Evolutionary conservation across 2,329 filamentous ascomycete genomes (phyloP).

Genomic region (Stagonosporopsis rhizophila): DNA sequence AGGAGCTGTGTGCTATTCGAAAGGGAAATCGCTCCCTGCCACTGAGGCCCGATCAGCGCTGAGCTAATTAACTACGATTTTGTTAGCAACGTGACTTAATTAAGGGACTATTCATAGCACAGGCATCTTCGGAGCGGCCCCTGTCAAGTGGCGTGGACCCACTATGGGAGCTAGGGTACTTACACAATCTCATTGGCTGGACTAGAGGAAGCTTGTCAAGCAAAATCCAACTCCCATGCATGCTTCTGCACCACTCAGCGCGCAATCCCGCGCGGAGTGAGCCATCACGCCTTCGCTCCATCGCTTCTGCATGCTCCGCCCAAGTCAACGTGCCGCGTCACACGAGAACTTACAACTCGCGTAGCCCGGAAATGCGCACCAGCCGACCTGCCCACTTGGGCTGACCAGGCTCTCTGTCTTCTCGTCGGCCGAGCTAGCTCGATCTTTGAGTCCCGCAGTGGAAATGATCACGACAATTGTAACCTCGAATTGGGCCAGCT

Average conservation of each 20-base stretch:
- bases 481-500: conserved; percentile 33
- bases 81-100: conserved; percentile 31
- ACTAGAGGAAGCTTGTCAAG: conserved; percentile 49
- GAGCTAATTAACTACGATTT: conserved; percentile 46
- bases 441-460: conserved; percentile 36
- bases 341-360: conserved; percentile 33
- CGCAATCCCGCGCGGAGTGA: conserved; percentile 35
- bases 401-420: conserved; percentile 31
- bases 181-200: conserved; percentile 39
- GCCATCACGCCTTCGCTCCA: conserved; percentile 29
- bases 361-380: conserved; percentile 36
- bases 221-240: conserved; percentile 40
- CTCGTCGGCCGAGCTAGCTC: conserved; percentile 33
- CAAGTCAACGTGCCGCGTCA: conserved; percentile 37
- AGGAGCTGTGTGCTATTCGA: conserved; percentile 22
- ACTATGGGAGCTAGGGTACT: conserved; percentile 28
- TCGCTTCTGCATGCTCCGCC: conserved; percentile 45
- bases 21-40: conserved; percentile 30
- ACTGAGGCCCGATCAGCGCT: conserved; percentile 12
- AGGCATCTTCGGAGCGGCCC: conserved; percentile 30
- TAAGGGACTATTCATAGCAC: conserved; percentile 44
- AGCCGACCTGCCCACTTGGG: conserved; percentile 45
- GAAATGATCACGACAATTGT: conserved; percentile 43
- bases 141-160: conserved; percentile 26
- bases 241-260: conserved; percentile 40